phyloP scores from a whole-genome alignment of 768 basidiomycete species.

The Myochromella boudieri region DNA sequence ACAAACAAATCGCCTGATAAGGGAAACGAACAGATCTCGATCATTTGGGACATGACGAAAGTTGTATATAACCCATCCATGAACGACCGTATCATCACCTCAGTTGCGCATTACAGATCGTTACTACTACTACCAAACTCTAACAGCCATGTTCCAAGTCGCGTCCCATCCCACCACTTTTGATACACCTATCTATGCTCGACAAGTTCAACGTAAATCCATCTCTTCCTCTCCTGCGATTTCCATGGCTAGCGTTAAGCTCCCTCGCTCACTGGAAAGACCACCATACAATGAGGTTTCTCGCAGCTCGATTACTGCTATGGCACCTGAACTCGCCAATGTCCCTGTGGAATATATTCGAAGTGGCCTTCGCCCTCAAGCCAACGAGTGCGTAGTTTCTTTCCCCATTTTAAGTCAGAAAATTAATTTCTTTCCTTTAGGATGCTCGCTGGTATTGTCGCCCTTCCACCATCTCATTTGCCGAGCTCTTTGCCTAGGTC shows the following conservation, averaged over 20 bases:
- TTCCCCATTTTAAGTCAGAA: conserved; percentile 16
- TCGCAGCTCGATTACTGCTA: conserved; percentile 57
- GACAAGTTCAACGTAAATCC: conserved; percentile 29
- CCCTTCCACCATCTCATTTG: conserved; percentile 51
- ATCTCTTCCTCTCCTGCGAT: conserved; percentile 23
- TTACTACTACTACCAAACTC: neutral
- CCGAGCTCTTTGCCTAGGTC: conserved; percentile 68
- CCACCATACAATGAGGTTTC: conserved; percentile 60
- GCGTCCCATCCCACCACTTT: conserved; percentile 43
- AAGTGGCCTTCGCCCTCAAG: conserved; percentile 49
- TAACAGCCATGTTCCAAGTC: conserved; percentile 49
- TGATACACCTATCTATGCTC: conserved; percentile 34
- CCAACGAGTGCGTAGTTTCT: conserved; percentile 37
- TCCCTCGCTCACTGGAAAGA: conserved; percentile 70
- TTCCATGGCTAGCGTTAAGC: too few species aligned
- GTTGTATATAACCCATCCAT: conserved; percentile 27
- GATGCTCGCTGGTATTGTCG: conserved; percentile 54
- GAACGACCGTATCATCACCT: conserved; percentile 6
- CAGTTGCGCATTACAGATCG: conserved; percentile 11
- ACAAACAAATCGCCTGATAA: conserved; percentile 41
- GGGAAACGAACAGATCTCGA: conserved; percentile 32
- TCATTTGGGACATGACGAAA: conserved; percentile 24
- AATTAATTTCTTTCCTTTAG: conserved; percentile 28
- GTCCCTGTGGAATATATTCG: conserved; percentile 73
- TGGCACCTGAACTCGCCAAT: conserved; percentile 63